Base-by-base conservation (phyloP, 208 protist genomes). In the Leishmania lainsoni region DNA sequence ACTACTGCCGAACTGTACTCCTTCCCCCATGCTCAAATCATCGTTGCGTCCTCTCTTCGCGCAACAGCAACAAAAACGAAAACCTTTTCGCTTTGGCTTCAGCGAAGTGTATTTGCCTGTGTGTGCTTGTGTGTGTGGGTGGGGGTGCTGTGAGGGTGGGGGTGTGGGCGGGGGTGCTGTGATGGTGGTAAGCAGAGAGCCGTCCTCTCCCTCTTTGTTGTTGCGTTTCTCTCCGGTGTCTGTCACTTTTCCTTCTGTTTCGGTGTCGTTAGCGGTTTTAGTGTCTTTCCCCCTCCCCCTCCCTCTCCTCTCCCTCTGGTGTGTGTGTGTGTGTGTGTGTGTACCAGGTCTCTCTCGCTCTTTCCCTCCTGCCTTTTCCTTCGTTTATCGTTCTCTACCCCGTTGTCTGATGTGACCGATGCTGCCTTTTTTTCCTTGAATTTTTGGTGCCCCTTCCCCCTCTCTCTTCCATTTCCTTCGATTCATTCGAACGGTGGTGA, bases 331-430 rank as follows among this genome's bases (percentile, higher is more conserved):
- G 59, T 48, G 0, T 52, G 3, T 49, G 17, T n/a, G 35, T 17
- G n/a, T 29, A 39, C 29, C 10, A 29, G 61, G 20, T 39, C 16
- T 45, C 42, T 45, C 42, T 45, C 42, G 39, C 54, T 65, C 78
- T 81, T 56, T 82, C 20, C 35, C 0, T 66, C 45, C 26, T 68
- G 26, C 32, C 20, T 75, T 54, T 68, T 66, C 39, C 29, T 68
- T 70, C 42, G 59, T 69, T 73, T 74, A 54, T 45, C 42, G 42
- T 45, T 45, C 42, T 45, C 42, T 32, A 81, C 63, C 56, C 35
- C 17, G 68, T 73, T 72, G 42, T 39, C 61, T 5, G 61, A 66
- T 14, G 61, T 26, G 14, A 29, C 29, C 5, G 42, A 73, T 73
- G 9, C 2, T 1, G 68, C 42, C 42, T 45, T 45, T 45, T 45